These are phyloP conservation scores for Botrytis cinerea DNA, from an alignment of 2,329 filamentous ascomycete genomes.

Conservation along the genomic window DNA sequence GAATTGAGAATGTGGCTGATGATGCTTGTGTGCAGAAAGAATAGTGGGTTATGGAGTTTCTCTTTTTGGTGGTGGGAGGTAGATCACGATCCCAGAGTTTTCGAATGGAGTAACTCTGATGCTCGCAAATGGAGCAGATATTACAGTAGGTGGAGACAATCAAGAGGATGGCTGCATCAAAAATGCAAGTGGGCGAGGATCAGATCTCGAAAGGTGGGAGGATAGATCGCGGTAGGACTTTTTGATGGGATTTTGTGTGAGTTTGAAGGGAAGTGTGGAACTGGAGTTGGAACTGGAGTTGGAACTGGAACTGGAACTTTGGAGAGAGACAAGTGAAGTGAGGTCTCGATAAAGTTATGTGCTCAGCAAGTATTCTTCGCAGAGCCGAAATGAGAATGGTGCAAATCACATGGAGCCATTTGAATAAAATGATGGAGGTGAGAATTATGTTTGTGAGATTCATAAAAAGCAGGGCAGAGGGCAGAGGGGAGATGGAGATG, in stretches of 20 bases:
- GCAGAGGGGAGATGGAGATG: neutral
- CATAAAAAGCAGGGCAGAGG: neutral
- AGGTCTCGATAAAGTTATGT: neutral
- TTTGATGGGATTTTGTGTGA: neutral
- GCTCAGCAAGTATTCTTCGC: neutral
- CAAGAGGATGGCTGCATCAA: neutral
- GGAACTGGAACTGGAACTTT: neutral
- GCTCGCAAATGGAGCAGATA: neutral
- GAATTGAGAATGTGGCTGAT: slow-evolving; percentile 5
- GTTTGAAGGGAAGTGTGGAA: neutral
- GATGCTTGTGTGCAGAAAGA: slow-evolving; percentile 17
- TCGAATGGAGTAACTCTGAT: slow-evolving; percentile 3
- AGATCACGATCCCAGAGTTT: neutral
- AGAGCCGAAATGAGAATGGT: neutral
- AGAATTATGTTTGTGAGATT: neutral
- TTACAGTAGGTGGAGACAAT: neutral
- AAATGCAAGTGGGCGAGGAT: neutral
- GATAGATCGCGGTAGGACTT: neutral
- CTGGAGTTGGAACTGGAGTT: neutral
- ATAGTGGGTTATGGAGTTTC: neutral
- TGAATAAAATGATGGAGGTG: neutral
- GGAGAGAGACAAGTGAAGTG: neutral
- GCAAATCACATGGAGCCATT: neutral
- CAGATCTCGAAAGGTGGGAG: neutral
- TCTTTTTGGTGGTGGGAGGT: neutral